Conservation (phyloP, 2,329 filamentous ascomycete genomes). For the Tolypocladium guangdongense region DNA sequence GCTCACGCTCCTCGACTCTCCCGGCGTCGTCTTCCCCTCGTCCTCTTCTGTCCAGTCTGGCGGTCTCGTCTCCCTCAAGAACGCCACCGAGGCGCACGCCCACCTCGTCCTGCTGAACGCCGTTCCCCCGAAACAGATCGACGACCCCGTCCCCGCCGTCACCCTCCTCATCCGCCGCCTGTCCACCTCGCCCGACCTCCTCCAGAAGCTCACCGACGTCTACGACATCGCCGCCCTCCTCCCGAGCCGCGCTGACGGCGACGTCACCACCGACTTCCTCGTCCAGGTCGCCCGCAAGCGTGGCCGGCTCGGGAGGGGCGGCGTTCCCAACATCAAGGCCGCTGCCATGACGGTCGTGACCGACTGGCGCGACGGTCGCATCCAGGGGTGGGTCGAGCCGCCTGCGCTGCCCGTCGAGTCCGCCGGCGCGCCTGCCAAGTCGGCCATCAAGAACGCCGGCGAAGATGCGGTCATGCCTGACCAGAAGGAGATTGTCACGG, state of each 20-base stretch:
- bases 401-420: conserved; percentile 51
- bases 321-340: conserved; percentile 76
- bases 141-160: conserved; percentile 83
- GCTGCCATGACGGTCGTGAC: conserved; percentile 89
- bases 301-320: conserved; percentile 77
- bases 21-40: conserved; percentile 87
- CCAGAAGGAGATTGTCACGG: conserved; percentile 79
- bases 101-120: conserved; percentile 83
- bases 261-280: conserved; percentile 80
- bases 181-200: conserved; percentile 58
- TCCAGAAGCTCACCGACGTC: conserved; percentile 68
- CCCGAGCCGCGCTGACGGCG: conserved; percentile 51
- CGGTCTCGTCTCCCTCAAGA: conserved; percentile 42
- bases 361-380: conserved; percentile 93
- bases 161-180: conserved; percentile 73
- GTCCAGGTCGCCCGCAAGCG: conserved; percentile 92
- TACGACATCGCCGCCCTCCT: conserved; percentile 80
- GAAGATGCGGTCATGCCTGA: conserved; percentile 43
- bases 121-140: conserved; percentile 86
- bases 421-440: conserved; percentile 15
- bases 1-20: conserved; percentile 85
- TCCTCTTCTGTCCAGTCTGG: conserved; percentile 28
- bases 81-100: conserved; percentile 63
- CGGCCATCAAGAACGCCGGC: conserved; percentile 25
- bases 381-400: conserved; percentile 82